A percentile compares a stretch with the other conserved stretches of the same genome.
Evolutionary conservation across 2,329 filamentous ascomycete species (phyloP).

Genomic region (Colletotrichum orchidophilum): DNA sequence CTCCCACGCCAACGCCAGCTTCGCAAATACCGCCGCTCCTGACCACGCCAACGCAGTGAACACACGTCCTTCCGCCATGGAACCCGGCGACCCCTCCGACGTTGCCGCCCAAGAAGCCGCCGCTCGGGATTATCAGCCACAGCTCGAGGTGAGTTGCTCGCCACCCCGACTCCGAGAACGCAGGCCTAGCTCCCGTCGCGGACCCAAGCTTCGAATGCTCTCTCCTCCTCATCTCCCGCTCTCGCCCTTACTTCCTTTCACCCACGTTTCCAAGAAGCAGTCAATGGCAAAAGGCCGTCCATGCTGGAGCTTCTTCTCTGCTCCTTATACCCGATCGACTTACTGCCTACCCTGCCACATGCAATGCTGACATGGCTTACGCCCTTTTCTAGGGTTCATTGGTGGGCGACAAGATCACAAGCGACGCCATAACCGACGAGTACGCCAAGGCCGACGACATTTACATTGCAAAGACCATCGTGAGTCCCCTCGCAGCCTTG

Average conservation of each 20-base stretch:
- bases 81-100: slow-evolving; percentile 46
- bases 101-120: slow-evolving; percentile 69
- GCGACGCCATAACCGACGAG: slow-evolving; percentile 80
- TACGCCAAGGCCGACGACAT: slow-evolving; percentile 89
- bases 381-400: slow-evolving; percentile 74
- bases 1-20: slow-evolving; percentile 6
- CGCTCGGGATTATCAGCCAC: slow-evolving; percentile 66
- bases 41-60: slow-evolving; percentile 47
- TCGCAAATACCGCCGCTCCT: slow-evolving; percentile 9
- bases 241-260: not conserved
- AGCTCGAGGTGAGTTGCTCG: slow-evolving; percentile 58
- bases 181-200: not conserved
- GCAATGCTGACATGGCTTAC: slow-evolving; percentile 24
- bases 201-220: not conserved
- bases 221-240: slow-evolving; percentile 18
- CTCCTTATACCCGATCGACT: too few species aligned
- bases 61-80: slow-evolving; percentile 38
- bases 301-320: not conserved
- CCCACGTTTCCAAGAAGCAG: too few species aligned
- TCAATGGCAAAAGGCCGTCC: too few species aligned
- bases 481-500: slow-evolving; percentile 55
- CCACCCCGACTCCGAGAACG: not conserved
- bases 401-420: slow-evolving; percentile 81
- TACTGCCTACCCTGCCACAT: too few species aligned
- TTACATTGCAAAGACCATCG: slow-evolving; percentile 87